Evolutionary conservation across 495 filamentous ascomycete species (phyloP), one percentile per base, ranked within the genome.

Genomic region (Aspergillus hancockii): DNA sequence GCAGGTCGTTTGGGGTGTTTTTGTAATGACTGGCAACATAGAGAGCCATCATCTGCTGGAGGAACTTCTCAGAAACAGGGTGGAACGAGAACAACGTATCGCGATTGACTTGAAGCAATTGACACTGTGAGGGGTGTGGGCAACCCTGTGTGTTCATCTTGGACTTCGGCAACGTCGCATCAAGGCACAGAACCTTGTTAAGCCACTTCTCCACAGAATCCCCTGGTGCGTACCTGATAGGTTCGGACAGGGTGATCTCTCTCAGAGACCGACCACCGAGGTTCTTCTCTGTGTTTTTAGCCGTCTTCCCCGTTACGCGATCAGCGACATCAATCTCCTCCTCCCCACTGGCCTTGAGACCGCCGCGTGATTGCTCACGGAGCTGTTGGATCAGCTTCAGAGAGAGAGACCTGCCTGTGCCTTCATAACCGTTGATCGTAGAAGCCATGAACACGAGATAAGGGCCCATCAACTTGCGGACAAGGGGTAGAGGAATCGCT

Each of bases 391-490:
- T 98, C 59, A 99, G 81, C 74, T 99, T 99, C 43, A 99, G 74
- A 4, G 95, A 98, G 2, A 99, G 81, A 1, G 93, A 97, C 40
- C 95, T 84, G 31, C 95, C 95, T 3, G 95, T 99, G 61, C 95
- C 95, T 76, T 99, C 95, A 68, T 99, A 99, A 54, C 95, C 95
- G 67, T 97, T 98, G 75, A 99, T 97, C 14, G 95, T 99, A 1
- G 94, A 98, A 4, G 95, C 92, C 95, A 99, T 99, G 77, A 99
- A 99, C 4, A 98, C 92, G 22, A 98, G 79, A 72, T 98, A 99
- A n/a, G 93, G 94, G 0, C 95, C 94, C 84, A 99, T 90, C 31
- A 99, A 81, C 70, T 97, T 97, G 61, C 88, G 83, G 13, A 98
- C 94, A 45, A 97, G 74, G 8, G 94, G 94, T 10, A 99, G 75